These are phyloP conservation scores for Exserohilum rostratum DNA, from an alignment of 2,329 filamentous ascomycete species.

Conservation along the genomic window DNA sequence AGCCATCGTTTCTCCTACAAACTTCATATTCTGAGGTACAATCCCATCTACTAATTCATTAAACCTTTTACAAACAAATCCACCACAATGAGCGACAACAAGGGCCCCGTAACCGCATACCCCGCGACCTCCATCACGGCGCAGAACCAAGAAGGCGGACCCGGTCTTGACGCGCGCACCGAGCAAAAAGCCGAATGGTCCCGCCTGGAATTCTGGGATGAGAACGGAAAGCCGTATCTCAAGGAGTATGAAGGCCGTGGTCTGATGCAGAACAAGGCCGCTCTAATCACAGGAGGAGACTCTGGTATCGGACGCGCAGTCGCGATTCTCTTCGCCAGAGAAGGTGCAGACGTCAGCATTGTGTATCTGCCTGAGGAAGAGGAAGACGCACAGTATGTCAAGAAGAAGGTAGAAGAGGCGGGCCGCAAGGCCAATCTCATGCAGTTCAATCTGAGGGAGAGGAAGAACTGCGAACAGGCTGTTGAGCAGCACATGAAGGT, in stretches of 20 bases:
- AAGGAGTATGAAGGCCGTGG: slow-evolving; percentile 30
- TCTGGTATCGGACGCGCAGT: slow-evolving; percentile 76
- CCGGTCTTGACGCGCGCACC: slow-evolving; percentile 22
- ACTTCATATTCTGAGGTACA: background rate
- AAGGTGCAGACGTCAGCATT: slow-evolving; percentile 75
- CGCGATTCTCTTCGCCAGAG: slow-evolving; percentile 76
- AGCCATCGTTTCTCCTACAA: background rate
- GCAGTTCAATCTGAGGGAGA: slow-evolving; percentile 64
- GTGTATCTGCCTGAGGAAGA: slow-evolving; percentile 76
- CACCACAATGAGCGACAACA: slow-evolving; percentile 15
- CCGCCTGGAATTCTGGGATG: slow-evolving; percentile 29
- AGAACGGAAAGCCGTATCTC: slow-evolving; percentile 27
- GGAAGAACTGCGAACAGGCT: slow-evolving; percentile 69
- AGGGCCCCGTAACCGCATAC: slow-evolving; percentile 25
- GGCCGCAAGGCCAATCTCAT: slow-evolving; percentile 59
- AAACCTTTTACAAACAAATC: background rate
- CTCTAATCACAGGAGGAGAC: slow-evolving; percentile 77
- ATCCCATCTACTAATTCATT: background rate
- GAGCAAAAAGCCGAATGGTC: slow-evolving; percentile 28
- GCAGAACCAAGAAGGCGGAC: slow-evolving; percentile 25
- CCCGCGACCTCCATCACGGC: slow-evolving; percentile 24
- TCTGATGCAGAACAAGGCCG: slow-evolving; percentile 36
- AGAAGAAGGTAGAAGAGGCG: slow-evolving; percentile 67
- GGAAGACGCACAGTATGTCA: slow-evolving; percentile 74
- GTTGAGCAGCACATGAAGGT: slow-evolving; percentile 67